Evolutionary conservation across 2,329 filamentous ascomycete genomes (phyloP), one percentile per base, ranked within the genome.

Genomic region (Mycogone perniciosa): DNA sequence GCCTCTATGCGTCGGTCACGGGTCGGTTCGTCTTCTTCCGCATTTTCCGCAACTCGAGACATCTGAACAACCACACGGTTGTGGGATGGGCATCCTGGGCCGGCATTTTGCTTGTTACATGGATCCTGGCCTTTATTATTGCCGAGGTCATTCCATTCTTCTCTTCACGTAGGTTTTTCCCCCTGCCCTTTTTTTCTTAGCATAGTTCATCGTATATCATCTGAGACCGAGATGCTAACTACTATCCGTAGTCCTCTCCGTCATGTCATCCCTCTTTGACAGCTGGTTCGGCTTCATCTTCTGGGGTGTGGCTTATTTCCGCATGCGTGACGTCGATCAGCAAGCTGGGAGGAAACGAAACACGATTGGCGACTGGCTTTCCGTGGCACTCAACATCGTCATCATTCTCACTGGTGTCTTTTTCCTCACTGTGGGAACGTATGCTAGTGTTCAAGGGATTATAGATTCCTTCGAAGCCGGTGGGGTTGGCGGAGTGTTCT

Each of bases 201-300:
- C 2, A 6, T 35, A 2, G 8, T 35, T 35, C 33, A 8, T n/a
- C 8, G 33, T 31, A 31, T 44, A 2, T 2, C 7, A 9, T 31
- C 7, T 20, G 13, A 6, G 2, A 27, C 5, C 7, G n/a, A 20
- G 10, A 31, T 30, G 4, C 50, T 52, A 26, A 52, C 30, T 5
- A 31, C 6, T 30, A 20, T 27, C 5, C 26, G 1, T 37, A 80
- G 76, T 84, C 2, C 68, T 83, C n/a, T 84, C 83, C 4, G 74
- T 89, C 54, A 88, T 90, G 85, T 87, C 84, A n/a, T 89, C 89
- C 4, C 79, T 96, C 1, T 96, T 96, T 64, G 89, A 96, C 70
- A 92, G 87, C 48, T 92, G 90, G 76, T 92, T 92, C 61, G 91
- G 91, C 27, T 96, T 96, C 75, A 95, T 96, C 63, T 96, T 96